Evolutionary conservation across 2,329 filamentous ascomycete genomes (phyloP).

Genomic region (Arthrobotrys pseudoclavata): DNA sequence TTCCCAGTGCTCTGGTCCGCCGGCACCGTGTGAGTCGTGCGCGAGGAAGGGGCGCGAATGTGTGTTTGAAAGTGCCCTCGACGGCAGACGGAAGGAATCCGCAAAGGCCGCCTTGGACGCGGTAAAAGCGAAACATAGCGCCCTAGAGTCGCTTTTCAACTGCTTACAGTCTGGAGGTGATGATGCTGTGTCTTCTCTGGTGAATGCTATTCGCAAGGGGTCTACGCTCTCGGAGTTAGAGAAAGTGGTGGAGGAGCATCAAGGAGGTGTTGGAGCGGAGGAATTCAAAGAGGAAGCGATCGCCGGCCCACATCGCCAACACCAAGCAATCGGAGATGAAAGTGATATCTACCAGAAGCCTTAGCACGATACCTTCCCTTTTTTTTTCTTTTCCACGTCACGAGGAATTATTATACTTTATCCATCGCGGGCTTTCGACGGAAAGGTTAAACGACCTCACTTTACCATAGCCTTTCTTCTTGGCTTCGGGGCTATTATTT

Average conservation of each 20-base stretch:
- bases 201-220: slow-evolving; percentile 42
- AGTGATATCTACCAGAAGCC: too few species aligned
- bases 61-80: slow-evolving; percentile 37
- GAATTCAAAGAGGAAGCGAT: slow-evolving; percentile 13
- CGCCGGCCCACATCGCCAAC: slow-evolving; percentile 19
- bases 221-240: slow-evolving; percentile 12
- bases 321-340: not conserved
- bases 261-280: slow-evolving; percentile 3
- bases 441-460: too few species aligned
- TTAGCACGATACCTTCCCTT: too few species aligned
- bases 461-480: too few species aligned
- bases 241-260: slow-evolving; percentile 22
- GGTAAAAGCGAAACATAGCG: slow-evolving; percentile 27
- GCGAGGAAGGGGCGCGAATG: slow-evolving; percentile 37
- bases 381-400: too few species aligned
- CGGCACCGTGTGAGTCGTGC: slow-evolving; percentile 36
- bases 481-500: too few species aligned
- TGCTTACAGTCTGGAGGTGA: slow-evolving; percentile 32
- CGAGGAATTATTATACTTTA: too few species aligned
- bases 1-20: slow-evolving; percentile 47
- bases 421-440: too few species aligned
- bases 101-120: slow-evolving; percentile 42
- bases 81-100: slow-evolving; percentile 46
- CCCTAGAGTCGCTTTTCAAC: slow-evolving; percentile 34
- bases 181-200: slow-evolving; percentile 29